phyloP scores from a whole-genome alignment of 306 rosid genomes.

The Vicia villosa region DNA sequence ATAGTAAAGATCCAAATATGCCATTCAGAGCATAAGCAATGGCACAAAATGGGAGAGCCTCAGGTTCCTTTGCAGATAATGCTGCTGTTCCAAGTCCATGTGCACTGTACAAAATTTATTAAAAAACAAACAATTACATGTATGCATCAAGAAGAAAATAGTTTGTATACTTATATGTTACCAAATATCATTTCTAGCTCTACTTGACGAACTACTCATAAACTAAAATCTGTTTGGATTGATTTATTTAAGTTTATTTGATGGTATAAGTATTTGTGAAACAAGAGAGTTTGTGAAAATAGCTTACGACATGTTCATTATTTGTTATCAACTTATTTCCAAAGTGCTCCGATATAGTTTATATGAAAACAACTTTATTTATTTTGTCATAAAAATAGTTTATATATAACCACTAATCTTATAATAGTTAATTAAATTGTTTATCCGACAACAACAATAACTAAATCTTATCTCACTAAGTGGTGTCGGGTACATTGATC shows the following conservation, averaged over 20 bases:
- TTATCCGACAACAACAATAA: too few species aligned
- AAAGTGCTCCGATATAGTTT: not conserved
- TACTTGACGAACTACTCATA: not conserved
- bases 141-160: conserved; percentile 26
- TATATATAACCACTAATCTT: not conserved
- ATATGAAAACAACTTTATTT: not conserved
- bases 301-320: not conserved
- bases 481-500: too few species aligned
- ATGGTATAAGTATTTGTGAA: not conserved
- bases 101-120: conserved; percentile 55
- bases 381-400: not conserved
- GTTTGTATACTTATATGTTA: not conserved
- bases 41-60: conserved; percentile 97
- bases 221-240: not conserved
- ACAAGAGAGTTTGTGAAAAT: not conserved
- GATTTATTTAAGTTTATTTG: not conserved
- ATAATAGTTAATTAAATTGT: not conserved
- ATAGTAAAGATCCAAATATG: conserved; percentile 83
- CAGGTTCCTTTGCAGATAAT: conserved; percentile 94
- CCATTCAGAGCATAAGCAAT: conserved; percentile 92
- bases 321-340: not conserved
- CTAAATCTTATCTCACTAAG: too few species aligned
- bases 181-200: not conserved
- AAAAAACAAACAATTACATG: conserved; percentile 19
- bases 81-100: conserved; percentile 98